Evolutionary conservation across 164 flowering plant species (phyloP).

Genomic region (Cinnamomum chago): DNA sequence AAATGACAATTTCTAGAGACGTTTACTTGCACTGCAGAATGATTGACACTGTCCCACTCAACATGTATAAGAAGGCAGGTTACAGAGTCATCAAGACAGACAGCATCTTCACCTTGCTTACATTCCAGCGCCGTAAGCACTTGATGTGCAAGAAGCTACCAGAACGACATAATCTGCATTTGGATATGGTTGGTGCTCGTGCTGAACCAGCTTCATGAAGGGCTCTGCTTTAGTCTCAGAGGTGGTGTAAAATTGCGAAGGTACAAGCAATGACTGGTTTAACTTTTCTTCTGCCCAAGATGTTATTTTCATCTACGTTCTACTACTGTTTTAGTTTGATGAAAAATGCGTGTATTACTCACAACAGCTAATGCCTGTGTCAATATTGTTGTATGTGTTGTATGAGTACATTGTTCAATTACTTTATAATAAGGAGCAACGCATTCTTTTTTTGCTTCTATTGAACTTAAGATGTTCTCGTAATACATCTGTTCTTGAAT

Average conservation of each 20-base stretch:
- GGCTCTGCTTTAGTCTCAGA: background rate
- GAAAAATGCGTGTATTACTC: too few relatives aligned
- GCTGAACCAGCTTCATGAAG: conserved; percentile 21
- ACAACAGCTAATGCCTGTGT: background rate
- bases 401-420: background rate
- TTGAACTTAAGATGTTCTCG: too few relatives aligned
- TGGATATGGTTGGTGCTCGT: conserved; percentile 20
- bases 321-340: background rate
- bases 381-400: background rate
- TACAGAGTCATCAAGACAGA: conserved; percentile 69
- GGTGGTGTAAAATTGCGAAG: background rate
- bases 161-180: conserved; percentile 14
- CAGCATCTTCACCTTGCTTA: conserved; percentile 52
- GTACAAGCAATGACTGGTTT: background rate
- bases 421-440: background rate
- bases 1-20: conserved; percentile 50
- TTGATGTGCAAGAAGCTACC: conserved; percentile 80
- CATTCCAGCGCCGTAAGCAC: conserved; percentile 84
- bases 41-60: conserved; percentile 77
- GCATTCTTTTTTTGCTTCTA: background rate
- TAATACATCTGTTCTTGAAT: too few relatives aligned
- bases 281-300: background rate
- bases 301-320: background rate
- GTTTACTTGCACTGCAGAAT: conserved; percentile 88
- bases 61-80: conserved; percentile 85